These are phyloP conservation scores for Cryptosporidium xiaoi DNA, from an alignment of 169 alveolate genomes.

Conservation along the genomic window DNA sequence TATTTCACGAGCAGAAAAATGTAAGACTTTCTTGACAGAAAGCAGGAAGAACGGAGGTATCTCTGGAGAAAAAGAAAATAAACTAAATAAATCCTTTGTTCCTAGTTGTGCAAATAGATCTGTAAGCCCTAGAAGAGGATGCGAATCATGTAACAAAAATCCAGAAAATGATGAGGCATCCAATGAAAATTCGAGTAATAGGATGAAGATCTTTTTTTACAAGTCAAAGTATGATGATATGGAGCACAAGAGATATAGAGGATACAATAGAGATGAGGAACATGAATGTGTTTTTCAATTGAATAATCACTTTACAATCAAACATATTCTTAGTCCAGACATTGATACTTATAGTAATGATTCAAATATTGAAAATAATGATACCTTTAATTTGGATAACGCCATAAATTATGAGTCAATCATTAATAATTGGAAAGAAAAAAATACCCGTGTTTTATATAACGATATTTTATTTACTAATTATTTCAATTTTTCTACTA, in stretches of 20 bases:
- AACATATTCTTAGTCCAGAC: slow-evolving; percentile 15
- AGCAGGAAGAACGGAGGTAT: background rate
- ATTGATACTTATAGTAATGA: background rate
- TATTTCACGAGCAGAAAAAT: slow-evolving; percentile 36
- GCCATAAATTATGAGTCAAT: slow-evolving; percentile 8
- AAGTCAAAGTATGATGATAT: slow-evolving; percentile 40
- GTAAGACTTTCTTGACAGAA: slow-evolving; percentile 1
- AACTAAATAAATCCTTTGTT: background rate
- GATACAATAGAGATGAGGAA: slow-evolving; percentile 37
- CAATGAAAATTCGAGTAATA: background rate
- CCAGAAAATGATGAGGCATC: background rate
- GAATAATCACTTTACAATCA: slow-evolving; percentile 6
- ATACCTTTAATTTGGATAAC: background rate
- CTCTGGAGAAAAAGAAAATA: background rate
- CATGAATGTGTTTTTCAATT: slow-evolving; percentile 41
- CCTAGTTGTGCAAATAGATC: slow-evolving; percentile 50
- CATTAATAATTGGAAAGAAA: slow-evolving; percentile 7
- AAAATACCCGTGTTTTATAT: background rate
- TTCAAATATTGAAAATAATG: too few relatives aligned
- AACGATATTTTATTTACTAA: slow-evolving; percentile 8
- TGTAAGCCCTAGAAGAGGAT: slow-evolving; percentile 68
- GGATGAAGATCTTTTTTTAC: slow-evolving; percentile 15
- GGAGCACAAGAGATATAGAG: slow-evolving; percentile 39
- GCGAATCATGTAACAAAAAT: slow-evolving; percentile 13
- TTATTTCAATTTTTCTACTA: too few relatives aligned